phyloP scores from a whole-genome alignment of 2,329 filamentous ascomycete genomes.

The Aspergillus latus region DNA sequence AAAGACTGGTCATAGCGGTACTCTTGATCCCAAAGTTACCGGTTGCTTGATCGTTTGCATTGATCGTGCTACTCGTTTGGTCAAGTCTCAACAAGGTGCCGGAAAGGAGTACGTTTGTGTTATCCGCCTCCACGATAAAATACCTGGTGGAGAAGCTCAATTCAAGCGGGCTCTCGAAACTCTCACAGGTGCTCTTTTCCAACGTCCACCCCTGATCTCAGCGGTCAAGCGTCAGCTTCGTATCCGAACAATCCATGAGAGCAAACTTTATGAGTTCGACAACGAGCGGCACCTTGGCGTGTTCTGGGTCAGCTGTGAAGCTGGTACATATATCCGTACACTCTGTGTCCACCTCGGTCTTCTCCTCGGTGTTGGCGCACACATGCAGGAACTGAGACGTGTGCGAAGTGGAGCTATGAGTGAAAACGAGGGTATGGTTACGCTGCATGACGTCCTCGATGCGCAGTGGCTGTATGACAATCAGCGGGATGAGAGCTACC shows the following conservation, averaged over 20 bases:
- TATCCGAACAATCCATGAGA: conserved; percentile 97
- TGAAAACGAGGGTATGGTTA: conserved; percentile 84
- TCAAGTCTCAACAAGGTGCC: conserved; percentile 98
- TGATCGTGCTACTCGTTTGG: conserved; percentile 92
- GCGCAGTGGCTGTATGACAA: conserved; percentile 97
- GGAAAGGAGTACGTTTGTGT: conserved; percentile 99
- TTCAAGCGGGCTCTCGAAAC: conserved; percentile 93
- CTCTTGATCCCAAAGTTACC: conserved; percentile 96
- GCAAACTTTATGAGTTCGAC: conserved; percentile 95
- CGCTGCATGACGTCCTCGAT: conserved; percentile 91
- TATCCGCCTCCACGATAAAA: conserved; percentile 90
- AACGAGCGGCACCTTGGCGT: conserved; percentile 96
- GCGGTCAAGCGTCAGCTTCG: conserved; percentile 98
- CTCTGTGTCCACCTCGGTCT: conserved; percentile 90
- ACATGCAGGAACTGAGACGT: conserved; percentile 97
- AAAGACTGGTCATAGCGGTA: conserved; percentile 97
- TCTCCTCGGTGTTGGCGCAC: conserved; percentile 77
- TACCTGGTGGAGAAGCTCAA: conserved; percentile 88
- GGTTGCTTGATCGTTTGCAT: conserved; percentile 94
- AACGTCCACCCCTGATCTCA: conserved; percentile 93
- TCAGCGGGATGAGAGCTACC: conserved; percentile 87
- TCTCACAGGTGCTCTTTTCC: conserved; percentile 93
- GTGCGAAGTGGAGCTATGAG: conserved; percentile 94
- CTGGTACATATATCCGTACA: conserved; percentile 97
- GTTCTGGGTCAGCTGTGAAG: conserved; percentile 99